phyloP scores from a whole-genome alignment of 169 alveolate species.

The Cryptosporidium sp. region DNA sequence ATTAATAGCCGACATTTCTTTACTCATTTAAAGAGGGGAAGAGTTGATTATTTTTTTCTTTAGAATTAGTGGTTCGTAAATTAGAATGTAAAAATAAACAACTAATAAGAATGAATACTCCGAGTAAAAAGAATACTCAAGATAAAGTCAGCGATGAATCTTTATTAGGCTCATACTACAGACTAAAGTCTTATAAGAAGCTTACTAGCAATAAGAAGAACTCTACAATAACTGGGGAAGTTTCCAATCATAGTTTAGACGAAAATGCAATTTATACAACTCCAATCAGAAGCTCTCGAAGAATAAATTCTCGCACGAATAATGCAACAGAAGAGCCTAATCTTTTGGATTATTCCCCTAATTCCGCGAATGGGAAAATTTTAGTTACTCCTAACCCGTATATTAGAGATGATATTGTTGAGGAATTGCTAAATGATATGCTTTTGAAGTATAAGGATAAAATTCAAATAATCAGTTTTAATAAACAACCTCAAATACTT shows the following conservation, averaged over 20 bases:
- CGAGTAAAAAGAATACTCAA: not conserved
- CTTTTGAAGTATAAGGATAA: slow-evolving; percentile 23
- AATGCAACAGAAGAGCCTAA: not conserved
- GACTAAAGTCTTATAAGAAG: slow-evolving; percentile 39
- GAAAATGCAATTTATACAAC: slow-evolving; percentile 50
- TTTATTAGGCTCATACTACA: slow-evolving; percentile 40
- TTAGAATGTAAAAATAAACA: not conserved
- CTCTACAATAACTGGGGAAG: not conserved
- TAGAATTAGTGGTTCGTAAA: not conserved
- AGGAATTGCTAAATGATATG: slow-evolving; percentile 31
- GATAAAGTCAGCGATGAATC: not conserved
- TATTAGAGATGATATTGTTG: slow-evolving; percentile 17
- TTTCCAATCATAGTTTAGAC: not conserved
- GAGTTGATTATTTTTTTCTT: not conserved
- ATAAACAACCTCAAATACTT: slow-evolving; percentile 51
- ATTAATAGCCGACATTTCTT: not conserved
- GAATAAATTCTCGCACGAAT: slow-evolving; percentile 12
- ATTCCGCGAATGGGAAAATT: not conserved
- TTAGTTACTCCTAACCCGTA: slow-evolving; percentile 65
- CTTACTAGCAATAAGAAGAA: slow-evolving; percentile 6
- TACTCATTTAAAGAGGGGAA: not conserved
- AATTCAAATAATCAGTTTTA: slow-evolving; percentile 22
- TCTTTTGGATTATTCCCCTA: not conserved
- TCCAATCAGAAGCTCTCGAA: slow-evolving; percentile 59
- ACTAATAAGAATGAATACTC: slow-evolving; percentile 5